phyloP scores from a whole-genome alignment of 345 rosid species.

The Salix caprea region DNA sequence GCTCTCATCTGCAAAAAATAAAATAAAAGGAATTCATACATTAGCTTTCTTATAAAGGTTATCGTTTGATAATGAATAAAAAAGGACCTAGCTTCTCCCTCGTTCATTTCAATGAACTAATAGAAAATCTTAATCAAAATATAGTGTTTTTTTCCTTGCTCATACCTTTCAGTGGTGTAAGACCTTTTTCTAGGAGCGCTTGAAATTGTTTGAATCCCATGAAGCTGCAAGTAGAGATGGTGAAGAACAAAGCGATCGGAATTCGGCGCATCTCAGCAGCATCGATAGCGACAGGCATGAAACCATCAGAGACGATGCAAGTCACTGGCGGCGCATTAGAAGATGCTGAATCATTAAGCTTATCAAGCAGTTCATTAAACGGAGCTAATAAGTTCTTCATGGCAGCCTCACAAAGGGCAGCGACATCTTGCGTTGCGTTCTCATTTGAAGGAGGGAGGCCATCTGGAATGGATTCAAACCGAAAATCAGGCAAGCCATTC shows the following conservation, averaged over 20 bases:
- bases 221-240: background rate
- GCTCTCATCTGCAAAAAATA: background rate
- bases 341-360: background rate
- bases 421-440: background rate
- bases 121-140: background rate
- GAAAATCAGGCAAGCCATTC: background rate
- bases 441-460: background rate
- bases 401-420: background rate
- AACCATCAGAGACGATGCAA: conserved; percentile 4
- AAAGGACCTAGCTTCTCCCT: too few species aligned
- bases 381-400: background rate
- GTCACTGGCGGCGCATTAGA: background rate
- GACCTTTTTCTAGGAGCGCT: background rate
- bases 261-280: background rate
- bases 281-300: background rate
- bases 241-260: background rate
- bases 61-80: too few species aligned
- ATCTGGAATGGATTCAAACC: background rate
- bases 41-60: too few species aligned
- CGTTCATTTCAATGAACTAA: too few species aligned
- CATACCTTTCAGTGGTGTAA: background rate
- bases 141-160: background rate
- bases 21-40: too few species aligned
- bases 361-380: background rate
- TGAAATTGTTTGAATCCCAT: background rate